A percentile compares a stretch with the other conserved stretches of the same genome.
Conservation (phyloP, 2,329 filamentous ascomycete genomes). For the Chrysosporium queenslandicum region DNA sequence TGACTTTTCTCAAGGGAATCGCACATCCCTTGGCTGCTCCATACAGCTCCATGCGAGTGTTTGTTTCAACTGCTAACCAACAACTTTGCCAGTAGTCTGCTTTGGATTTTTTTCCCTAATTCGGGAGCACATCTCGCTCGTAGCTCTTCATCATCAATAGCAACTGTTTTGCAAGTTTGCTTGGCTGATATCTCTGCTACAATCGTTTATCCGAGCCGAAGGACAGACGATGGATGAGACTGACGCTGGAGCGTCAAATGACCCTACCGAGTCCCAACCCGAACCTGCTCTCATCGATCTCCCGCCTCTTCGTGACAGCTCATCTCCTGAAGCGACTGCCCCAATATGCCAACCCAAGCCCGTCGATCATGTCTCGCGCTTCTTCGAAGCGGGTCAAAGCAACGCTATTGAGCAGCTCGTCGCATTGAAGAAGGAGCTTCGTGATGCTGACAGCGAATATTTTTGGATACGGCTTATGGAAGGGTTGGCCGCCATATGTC, state of each 20-base stretch:
- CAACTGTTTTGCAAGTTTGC: background rate
- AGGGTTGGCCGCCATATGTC: conserved; percentile 52
- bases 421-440: conserved; percentile 48
- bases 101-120: background rate
- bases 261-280: background rate
- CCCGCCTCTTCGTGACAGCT: background rate
- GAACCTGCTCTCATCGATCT: background rate
- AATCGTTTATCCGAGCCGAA: background rate
- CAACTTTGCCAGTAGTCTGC: background rate
- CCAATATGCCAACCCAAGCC: background rate
- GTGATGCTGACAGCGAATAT: conserved; percentile 44
- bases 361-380: background rate
- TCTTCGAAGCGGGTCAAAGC: conserved; percentile 41
- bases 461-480: conserved; percentile 58
- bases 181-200: background rate
- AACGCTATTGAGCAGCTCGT: conserved; percentile 53
- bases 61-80: background rate
- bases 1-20: background rate
- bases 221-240: background rate
- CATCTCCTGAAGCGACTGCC: background rate
- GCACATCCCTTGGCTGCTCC: no score
- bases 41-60: background rate
- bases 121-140: background rate
- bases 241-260: background rate
- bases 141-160: background rate